These are phyloP conservation scores for Ogataea haglerorum DNA, from an alignment of 805 yeast species.

Conservation along the genomic window DNA sequence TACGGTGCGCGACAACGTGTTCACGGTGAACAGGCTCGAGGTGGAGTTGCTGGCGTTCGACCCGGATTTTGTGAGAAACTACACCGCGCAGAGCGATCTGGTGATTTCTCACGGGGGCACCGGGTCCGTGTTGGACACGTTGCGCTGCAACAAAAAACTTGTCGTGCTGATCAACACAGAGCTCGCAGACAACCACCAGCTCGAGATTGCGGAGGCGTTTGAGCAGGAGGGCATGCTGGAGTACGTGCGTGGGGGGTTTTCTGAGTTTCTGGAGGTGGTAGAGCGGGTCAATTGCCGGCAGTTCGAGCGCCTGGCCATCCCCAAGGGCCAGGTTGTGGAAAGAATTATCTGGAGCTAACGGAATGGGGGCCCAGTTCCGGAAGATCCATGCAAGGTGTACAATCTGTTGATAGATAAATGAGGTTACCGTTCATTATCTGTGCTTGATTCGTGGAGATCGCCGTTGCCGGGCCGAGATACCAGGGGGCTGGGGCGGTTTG, in stretches of 20 bases:
- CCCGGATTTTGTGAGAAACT: conserved; percentile 34
- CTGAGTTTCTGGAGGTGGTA: conserved; percentile 17
- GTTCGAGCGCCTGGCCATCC: conserved; percentile 22
- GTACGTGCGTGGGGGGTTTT: conserved; percentile 18
- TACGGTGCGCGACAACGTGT: not conserved
- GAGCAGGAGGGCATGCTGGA: conserved; percentile 31
- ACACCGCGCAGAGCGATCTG: conserved; percentile 47
- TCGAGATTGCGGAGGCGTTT: conserved; percentile 66
- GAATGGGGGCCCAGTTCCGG: too few relatives aligned
- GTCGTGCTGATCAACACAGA: conserved; percentile 67
- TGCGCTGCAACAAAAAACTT: conserved; percentile 53
- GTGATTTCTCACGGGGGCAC: conserved; percentile 90
- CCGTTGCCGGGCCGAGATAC: not conserved
- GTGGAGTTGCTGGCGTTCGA: conserved; percentile 50
- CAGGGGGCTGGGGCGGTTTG: not conserved
- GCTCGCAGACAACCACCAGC: conserved; percentile 87
- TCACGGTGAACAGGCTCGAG: conserved; percentile 12
- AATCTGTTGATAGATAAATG: too few relatives aligned
- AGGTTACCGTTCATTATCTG: too few relatives aligned
- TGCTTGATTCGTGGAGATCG: not conserved
- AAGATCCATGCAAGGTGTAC: not conserved
- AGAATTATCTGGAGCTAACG: conserved; percentile 16
- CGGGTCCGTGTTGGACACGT: conserved; percentile 82
- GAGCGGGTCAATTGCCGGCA: conserved; percentile 9
- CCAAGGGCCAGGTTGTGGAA: conserved; percentile 23